These are phyloP conservation scores for Evernia prunastri DNA, from an alignment of 495 filamentous ascomycete genomes.

Conservation along the genomic window DNA sequence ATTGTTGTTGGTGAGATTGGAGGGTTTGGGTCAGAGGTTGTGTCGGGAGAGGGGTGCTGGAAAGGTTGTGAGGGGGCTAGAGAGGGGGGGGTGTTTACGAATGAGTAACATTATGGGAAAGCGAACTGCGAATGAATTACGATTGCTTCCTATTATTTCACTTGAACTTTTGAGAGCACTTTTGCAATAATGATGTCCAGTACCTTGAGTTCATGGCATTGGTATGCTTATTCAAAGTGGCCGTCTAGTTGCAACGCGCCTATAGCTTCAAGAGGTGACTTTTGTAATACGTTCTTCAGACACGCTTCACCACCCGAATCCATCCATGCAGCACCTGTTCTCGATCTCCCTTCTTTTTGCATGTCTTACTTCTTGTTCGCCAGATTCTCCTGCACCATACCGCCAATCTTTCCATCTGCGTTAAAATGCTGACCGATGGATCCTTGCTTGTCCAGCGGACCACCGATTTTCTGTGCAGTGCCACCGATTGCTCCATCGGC, in stretches of 20 bases:
- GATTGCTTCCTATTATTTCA: no score
- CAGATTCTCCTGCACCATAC: constrained; percentile 40
- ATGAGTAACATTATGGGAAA: constrained; percentile 46
- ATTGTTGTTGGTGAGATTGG: constrained; percentile 19
- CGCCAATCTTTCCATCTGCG: constrained; percentile 35
- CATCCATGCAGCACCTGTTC: neutral
- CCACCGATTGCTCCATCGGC: constrained; percentile 48
- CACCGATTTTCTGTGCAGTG: constrained; percentile 47
- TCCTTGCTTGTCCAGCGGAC: constrained; percentile 41
- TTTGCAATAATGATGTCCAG: neutral
- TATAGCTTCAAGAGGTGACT: neutral
- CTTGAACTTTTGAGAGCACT: no score
- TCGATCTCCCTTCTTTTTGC: neutral
- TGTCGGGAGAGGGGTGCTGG: neutral
- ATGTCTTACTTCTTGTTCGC: constrained; percentile 32
- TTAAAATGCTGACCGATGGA: constrained; percentile 34
- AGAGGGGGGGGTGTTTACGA: constrained; percentile 78
- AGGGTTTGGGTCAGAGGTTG: neutral
- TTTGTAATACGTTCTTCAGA: neutral
- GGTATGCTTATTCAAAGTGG: neutral
- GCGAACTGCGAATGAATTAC: neutral
- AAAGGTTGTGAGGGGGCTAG: constrained; percentile 67
- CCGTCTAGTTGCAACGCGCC: neutral
- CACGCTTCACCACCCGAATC: neutral
- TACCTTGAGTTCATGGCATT: neutral